A percentile compares a stretch with the other conserved stretches of the same genome.
phyloP scores from a whole-genome alignment of 345 rosid species.

The Sonneratia caseolaris region DNA sequence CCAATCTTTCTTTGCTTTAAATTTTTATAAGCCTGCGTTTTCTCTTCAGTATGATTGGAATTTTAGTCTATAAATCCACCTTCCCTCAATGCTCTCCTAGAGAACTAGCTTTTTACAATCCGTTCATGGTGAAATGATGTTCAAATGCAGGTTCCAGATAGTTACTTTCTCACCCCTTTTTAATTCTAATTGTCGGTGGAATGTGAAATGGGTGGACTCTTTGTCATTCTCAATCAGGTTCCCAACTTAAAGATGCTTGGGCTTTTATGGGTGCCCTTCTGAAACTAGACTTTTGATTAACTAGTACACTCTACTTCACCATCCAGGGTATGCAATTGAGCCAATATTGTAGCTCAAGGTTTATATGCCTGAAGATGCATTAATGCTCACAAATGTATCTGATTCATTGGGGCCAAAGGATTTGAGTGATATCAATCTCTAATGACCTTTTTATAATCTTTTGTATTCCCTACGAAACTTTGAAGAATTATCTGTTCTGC shows the following conservation, averaged over 20 bases:
- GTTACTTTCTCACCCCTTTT: background rate
- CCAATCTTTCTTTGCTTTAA: too few species aligned
- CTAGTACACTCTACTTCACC: background rate
- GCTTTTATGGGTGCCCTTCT: conserved; percentile 56
- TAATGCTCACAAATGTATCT: background rate
- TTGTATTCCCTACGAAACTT: background rate
- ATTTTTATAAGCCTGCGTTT: too few species aligned
- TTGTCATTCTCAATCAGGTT: conserved; percentile 61
- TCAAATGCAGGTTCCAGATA: background rate
- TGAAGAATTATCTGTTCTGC: background rate
- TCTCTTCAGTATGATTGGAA: background rate
- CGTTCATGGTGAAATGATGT: background rate
- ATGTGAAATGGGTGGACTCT: conserved; percentile 62
- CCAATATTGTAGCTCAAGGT: background rate
- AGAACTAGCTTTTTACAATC: background rate
- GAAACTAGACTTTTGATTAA: background rate
- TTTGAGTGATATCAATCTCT: background rate
- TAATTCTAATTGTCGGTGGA: conserved; percentile 9
- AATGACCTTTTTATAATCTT: background rate
- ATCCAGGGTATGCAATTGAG: background rate
- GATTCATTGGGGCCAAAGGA: background rate
- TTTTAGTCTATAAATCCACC: background rate
- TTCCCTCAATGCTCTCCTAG: background rate
- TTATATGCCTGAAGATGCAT: conserved; percentile 35
- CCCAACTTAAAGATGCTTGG: conserved; percentile 98